phyloP scores from a whole-genome alignment of 176 grass and related monocot species.

The Rhynchospora tenuis region DNA sequence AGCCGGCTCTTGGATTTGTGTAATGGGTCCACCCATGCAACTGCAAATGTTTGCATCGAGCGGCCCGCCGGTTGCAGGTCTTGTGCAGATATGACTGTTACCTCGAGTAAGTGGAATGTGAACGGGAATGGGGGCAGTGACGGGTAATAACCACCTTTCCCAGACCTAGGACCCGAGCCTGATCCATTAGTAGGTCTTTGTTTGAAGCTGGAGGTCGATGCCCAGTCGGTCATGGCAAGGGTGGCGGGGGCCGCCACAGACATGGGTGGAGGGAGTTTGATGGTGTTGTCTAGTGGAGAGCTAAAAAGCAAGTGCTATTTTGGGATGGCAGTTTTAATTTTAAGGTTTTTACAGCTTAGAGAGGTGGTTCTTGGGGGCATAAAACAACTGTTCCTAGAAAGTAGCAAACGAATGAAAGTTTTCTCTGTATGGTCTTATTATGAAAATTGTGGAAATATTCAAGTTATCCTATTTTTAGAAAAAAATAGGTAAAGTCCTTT shows the following conservation, averaged over 20 bases:
- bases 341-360: not conserved
- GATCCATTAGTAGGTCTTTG: not conserved
- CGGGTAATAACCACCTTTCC: constrained; percentile 19
- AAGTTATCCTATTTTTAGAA: not conserved
- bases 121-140: constrained; percentile 17
- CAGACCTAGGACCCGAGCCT: not conserved
- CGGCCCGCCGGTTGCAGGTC: constrained; percentile 16
- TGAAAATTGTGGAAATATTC: not conserved
- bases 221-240: not conserved
- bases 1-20: constrained; percentile 13
- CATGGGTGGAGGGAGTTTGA: constrained; percentile 11
- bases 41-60: constrained; percentile 30
- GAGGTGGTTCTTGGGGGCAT: not conserved
- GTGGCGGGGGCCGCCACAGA: not conserved
- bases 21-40: constrained; percentile 24
- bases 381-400: not conserved
- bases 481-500: not conserved
- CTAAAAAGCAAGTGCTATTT: constrained; percentile 7
- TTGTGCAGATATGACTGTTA: constrained; percentile 35
- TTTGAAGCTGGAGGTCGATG: not conserved
- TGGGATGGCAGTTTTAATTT: constrained; percentile 1
- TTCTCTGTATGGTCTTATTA: not conserved
- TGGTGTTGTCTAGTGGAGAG: not conserved
- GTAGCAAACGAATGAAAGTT: not conserved
- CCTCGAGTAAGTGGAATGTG: constrained; percentile 24